Base-by-base conservation (phyloP, 2,329 filamentous ascomycete species). In the Colletotrichum sublineola region DNA sequence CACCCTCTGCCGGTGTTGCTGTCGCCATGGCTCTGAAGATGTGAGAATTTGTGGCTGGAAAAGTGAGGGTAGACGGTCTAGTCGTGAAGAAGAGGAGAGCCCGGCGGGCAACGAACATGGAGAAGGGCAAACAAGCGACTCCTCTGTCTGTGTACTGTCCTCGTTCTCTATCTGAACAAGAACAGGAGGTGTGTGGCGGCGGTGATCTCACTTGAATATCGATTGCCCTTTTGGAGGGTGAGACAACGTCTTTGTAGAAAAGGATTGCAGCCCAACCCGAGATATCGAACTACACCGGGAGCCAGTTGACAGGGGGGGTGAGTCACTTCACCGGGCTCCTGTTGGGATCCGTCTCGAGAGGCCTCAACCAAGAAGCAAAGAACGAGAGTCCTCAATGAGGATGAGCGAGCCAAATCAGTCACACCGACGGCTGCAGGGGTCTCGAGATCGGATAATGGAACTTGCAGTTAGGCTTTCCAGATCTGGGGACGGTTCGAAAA, bases 1-100 rank as follows among this genome's bases (percentile, higher is more conserved):
- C 77, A 15, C 61, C 78, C 78, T 29, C 63, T 55, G 62, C n/a
- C 6, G 50, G 29, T 31, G 50, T 63, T 55, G 71, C 56, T 33
- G 67, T 63, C 9, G 73, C 62, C 67, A 73, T 70, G 33, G 38
- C 20, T 53, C 52, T 61, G 48, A 61, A 50, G 9, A 64, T 69
- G 29, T 57, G 65, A 24, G 53, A 48, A 40, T 20, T 61, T 50
- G 4, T 66, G 60, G n/a, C 15, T 38, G 40, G 56, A 31, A 50
- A 52, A 33, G 9, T 48, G 68, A 74, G 58, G 6, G 58, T 42
- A 44, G 63, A 48, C 48, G 57, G 31, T 71, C 56, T 71, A 55
- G 62, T 40, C 12, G 46, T 33, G 31, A 55, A 55, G 15, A 61
- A 61, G 48, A 52, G 50, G 60, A 50, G 60, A 2, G 66, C 70